Base-by-base conservation (phyloP, 2,329 filamentous ascomycete genomes). In the Neurospora sp. region DNA sequence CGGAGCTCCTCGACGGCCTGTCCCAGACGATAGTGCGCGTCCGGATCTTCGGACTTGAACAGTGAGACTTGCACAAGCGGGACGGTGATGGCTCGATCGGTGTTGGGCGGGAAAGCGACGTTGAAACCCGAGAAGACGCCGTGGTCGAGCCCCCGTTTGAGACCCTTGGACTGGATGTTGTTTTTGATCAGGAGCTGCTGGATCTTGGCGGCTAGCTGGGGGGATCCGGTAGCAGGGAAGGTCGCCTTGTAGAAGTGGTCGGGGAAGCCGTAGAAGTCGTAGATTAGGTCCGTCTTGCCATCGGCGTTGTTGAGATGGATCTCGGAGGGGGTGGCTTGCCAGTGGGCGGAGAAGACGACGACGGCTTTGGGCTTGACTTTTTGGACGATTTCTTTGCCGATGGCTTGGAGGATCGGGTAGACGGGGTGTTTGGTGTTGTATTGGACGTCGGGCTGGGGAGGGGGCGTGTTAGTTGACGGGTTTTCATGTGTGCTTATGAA, bases 301-400 rank as follows among this genome's bases (percentile, higher is more conserved):
- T 87, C 87, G 3, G 86, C 88, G 9, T 85, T 87, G 77, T 92
- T 93, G 74, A 93, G 84, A 75, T 90, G 82, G 72, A 93, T 85
- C 3, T 81, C 83, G 74, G 84, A 81, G 46, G 80, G 79, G 69
- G 76, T 80, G 66, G 84, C 88, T 79, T 92, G 89, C 91, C 91
- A 93, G 78, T 94, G 91, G 0, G 90, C 91, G 0, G 91, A 93
- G 77, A 94, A 90, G 36, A 93, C 89, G 0, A 93, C 87, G 17
- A 93, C 85, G 1, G 90, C 91, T 72, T 87, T 89, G 1, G 91
- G 91, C 75, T 89, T 90, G 62, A 93, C 87, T 72, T 87, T 86
- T 38, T 85, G 82, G 0, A 90, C 92, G 76, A 93, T 92, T 75
- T 93, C 90, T 8, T 79, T 82, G 58, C 91, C 91, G 68, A 93